phyloP scores from a whole-genome alignment of 2,329 filamentous ascomycete genomes.

The Penicillium psychrosexuale region DNA sequence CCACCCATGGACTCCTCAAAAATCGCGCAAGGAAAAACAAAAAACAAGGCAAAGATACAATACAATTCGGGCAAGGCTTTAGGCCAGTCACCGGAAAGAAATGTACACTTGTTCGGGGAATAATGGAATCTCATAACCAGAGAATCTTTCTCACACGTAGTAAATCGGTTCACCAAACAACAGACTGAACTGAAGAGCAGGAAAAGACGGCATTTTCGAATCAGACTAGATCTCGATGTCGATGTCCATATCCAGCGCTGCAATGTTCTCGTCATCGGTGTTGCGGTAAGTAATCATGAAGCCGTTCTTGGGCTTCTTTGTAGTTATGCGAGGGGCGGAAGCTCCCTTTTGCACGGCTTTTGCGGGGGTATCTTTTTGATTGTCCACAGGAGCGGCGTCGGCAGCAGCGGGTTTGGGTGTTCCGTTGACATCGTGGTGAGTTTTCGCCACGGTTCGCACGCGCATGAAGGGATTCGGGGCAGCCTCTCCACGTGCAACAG shows the following conservation, averaged over 20 bases:
- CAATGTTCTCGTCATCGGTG: conserved; percentile 91
- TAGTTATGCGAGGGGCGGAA: conserved; percentile 34
- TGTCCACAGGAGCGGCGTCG: conserved; percentile 27
- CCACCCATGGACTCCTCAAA: conserved; percentile 7
- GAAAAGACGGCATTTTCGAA: not conserved
- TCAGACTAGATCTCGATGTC: conserved; percentile 72
- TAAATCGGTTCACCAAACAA: not conserved
- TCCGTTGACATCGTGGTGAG: conserved; percentile 58
- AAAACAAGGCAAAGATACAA: conserved; percentile 5
- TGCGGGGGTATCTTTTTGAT: conserved; percentile 48
- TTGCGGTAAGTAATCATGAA: conserved; percentile 71
- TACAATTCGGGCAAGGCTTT: not conserved
- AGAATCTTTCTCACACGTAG: not conserved
- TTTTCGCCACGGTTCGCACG: conserved; percentile 65
- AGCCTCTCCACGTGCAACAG: conserved; percentile 61
- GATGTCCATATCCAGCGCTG: conserved; percentile 81
- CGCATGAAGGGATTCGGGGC: conserved; percentile 56
- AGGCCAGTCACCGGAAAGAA: not conserved
- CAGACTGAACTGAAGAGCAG: not conserved
- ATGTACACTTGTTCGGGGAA: not conserved
- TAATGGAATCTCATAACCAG: not conserved
- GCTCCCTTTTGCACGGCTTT: conserved; percentile 50
- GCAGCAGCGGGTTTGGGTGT: conserved; percentile 29
- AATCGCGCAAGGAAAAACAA: not conserved
- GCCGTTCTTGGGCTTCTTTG: conserved; percentile 44